Evolutionary conservation across 2,329 filamentous ascomycete species (phyloP).

Genomic region (Curvularia verruculosa): DNA sequence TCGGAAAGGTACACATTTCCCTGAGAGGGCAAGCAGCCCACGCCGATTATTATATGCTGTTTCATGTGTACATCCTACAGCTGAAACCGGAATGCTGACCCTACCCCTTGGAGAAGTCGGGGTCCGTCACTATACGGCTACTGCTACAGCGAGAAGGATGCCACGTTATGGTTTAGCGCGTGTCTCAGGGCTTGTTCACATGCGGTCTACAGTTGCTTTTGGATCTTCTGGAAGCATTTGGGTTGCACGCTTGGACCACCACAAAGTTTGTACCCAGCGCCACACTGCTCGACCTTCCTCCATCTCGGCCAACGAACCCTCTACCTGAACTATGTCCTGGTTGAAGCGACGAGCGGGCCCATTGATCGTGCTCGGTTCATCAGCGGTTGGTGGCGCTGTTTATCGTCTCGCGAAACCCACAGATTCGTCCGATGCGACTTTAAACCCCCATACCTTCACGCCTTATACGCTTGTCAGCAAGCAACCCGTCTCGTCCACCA

Average conservation of each 20-base stretch:
- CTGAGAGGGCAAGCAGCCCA: conserved; percentile 8
- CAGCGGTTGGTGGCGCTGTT: conserved; percentile 42
- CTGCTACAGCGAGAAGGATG: background rate
- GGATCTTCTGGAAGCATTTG: background rate
- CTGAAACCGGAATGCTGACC: conserved; percentile 9
- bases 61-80: conserved; percentile 2
- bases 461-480: conserved; percentile 69
- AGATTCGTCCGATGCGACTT: conserved; percentile 34
- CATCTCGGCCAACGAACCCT: background rate
- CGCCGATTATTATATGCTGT: conserved; percentile 6
- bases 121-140: background rate
- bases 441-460: conserved; percentile 68
- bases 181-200: background rate
- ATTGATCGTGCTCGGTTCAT: conserved; percentile 42
- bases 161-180: background rate
- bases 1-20: conserved; percentile 7
- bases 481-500: conserved; percentile 68
- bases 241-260: conserved; percentile 17
- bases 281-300: background rate
- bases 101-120: conserved; percentile 9
- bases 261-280: conserved; percentile 7
- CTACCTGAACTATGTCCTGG: conserved; percentile 33
- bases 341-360: conserved; percentile 37
- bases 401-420: conserved; percentile 39
- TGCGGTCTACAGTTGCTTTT: background rate